These are phyloP conservation scores for Leishmania major DNA, from an alignment of 208 protist species.

Conservation along the genomic window DNA sequence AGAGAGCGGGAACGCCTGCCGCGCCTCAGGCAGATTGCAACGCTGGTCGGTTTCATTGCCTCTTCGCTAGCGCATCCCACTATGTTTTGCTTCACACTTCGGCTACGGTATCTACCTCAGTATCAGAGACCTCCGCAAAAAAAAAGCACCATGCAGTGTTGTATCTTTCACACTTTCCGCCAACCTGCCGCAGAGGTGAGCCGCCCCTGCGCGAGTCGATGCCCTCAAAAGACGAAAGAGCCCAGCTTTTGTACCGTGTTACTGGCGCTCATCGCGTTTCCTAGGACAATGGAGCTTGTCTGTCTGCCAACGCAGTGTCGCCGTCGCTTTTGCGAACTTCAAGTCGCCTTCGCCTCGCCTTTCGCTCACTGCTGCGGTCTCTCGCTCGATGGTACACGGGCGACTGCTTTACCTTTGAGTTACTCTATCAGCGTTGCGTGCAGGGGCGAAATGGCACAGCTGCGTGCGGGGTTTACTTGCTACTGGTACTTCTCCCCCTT, in stretches of 20 bases:
- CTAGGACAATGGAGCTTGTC: background rate
- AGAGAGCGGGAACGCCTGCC: background rate
- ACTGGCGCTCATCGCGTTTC: background rate
- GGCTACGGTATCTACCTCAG: background rate
- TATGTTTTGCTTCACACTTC: background rate
- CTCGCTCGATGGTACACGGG: background rate
- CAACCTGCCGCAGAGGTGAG: background rate
- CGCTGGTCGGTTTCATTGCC: background rate
- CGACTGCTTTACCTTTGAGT: background rate
- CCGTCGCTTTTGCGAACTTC: background rate
- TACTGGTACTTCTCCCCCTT: background rate
- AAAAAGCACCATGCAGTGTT: background rate
- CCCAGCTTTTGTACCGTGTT: background rate
- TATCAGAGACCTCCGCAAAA: background rate
- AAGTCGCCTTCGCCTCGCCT: background rate
- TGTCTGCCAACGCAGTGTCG: background rate
- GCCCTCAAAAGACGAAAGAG: background rate
- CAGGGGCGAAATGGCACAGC: background rate
- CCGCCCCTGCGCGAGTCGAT: background rate
- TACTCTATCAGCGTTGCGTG: background rate
- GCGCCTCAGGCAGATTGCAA: background rate
- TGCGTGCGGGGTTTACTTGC: background rate
- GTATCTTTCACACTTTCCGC: background rate
- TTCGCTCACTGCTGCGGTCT: background rate
- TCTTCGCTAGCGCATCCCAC: background rate